Evolutionary conservation across 495 filamentous ascomycete genomes (phyloP), one percentile per base, ranked within the genome.

Genomic region (Trichoderma gamsii): DNA sequence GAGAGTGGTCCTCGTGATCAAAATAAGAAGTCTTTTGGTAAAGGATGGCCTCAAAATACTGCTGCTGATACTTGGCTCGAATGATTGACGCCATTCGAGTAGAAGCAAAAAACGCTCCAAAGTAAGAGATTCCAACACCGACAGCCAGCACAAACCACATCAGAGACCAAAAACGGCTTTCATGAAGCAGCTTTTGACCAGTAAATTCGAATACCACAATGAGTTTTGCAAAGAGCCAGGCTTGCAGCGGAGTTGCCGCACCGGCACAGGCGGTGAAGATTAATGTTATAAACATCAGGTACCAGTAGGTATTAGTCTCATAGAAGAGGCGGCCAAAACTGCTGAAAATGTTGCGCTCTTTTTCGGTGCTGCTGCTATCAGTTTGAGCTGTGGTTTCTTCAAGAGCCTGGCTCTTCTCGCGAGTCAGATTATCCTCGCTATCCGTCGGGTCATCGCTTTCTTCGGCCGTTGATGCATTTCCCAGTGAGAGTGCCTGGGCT

Each of bases 11-110:
- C 49, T 82, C 78, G 3, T 76, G 73, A 74, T 92, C 89, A 69
- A 89, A 92, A 75, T 88, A 92, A 0, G 80, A 73, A 23, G 85
- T 84, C 64, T 85, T 84, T 68, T 88, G 84, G 69, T 75, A 77
- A 25, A 89, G 69, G 63, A 86, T 82, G 56, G 77, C 79, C 51
- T 86, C 79, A 66, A 90, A 83, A 69, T 88, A 85, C 71, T 90
- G 80, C 61, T 82, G 79, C 35, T 86, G 80, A 71, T 87, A 88
- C 15, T 77, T 77, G 7, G 82, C 67, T n/a, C 77, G 70, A 68
- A 84, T 77, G 70, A 76, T 72, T 64, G 77, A 66, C 70, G 82
- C 78, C 29, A 82, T 56, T 56, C 72, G 71, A 8, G 72, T 80
- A 0, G 79, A 70, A 13, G 75, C 72, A 13, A 70, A 74, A 0